Evolutionary conservation across 306 rosid genomes (phyloP), one percentile per base, ranked within the genome.

Genomic region (Echinosophora koreensis): DNA sequence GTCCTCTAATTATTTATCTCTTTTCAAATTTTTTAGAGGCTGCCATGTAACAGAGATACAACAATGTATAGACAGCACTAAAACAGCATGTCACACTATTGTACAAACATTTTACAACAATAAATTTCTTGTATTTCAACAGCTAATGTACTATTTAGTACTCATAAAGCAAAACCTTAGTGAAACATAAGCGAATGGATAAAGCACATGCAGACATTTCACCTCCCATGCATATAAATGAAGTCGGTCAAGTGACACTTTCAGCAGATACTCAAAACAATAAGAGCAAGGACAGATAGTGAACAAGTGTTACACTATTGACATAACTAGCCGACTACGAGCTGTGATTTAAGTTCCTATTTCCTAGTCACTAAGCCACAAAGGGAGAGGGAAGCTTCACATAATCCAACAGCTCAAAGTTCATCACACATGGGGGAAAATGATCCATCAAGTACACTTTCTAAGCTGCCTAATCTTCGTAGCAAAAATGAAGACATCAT

Each of bases 351-450:
- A 61, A 12, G 60, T 47, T 74, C 60, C 37, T 17, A 17, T 54
- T 54, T 71, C 54, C 54, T 55, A 55, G 54, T 46, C 13, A 46
- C 58, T 60, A 28, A 42, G 11, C 51, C 27, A 49, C 61, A 61
- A 39, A 13, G 9, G 2, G 28, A 76, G 30, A 38, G 42, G 10
- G 39, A 30, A 57, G 38, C 38, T 42, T 13, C 59, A 7, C 63
- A 42, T 18, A 55, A 47, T 32, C 59, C 49, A 47, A 32, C 35
- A 10, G 37, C 46, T 4, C 42, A 42, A 47, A 47, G 10, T 28
- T 35, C 22, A 34, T 42, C 17, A 68, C 42, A 46, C 69, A 66
- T 28, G 75, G 13, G 56, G 65, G 27, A 79, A 54, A 66, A 52
- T 17, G 41, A 61, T 27, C 16, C 17, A 10, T 17, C 47, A 51